Conservation (phyloP, 192 early-diverging fungal species). For the Backusella tuberculispora region DNA sequence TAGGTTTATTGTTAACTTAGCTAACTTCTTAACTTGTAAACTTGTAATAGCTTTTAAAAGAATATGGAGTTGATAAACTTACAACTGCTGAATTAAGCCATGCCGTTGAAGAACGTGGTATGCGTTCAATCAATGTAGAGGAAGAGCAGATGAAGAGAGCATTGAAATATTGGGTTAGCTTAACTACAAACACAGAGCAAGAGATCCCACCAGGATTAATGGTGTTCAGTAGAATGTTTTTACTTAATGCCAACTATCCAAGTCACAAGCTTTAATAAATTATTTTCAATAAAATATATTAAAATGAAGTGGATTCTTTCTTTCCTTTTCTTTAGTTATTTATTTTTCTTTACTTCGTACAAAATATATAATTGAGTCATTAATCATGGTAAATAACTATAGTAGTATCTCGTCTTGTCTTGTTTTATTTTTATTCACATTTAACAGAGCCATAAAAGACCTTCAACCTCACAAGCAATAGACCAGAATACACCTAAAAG, state of each 20-base stretch:
- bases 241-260: slow-evolving; percentile 51
- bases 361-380: no score
- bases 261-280: no score
- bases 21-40: neutral
- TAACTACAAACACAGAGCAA: slow-evolving; percentile 26
- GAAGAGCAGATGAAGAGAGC: slow-evolving; percentile 46
- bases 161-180: slow-evolving; percentile 50
- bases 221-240: slow-evolving; percentile 57
- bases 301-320: no score
- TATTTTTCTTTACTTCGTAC: no score
- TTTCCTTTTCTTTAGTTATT: no score
- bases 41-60: slow-evolving; percentile 39
- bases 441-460: no score
- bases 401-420: no score
- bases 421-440: no score
- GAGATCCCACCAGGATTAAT: slow-evolving; percentile 39
- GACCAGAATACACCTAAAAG: no score
- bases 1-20: neutral
- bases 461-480: no score
- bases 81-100: slow-evolving; percentile 44
- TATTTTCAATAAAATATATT: no score
- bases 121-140: slow-evolving; percentile 50
- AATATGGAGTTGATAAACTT: slow-evolving; percentile 45
- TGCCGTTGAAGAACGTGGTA: slow-evolving; percentile 58
- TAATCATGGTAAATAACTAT: no score